Percentiles rank a stretch among this genome's conserved stretches.
These are phyloP conservation scores for Borovskyia barvae DNA, from an alignment of 208 protist genomes.

Conservation along the genomic window DNA sequence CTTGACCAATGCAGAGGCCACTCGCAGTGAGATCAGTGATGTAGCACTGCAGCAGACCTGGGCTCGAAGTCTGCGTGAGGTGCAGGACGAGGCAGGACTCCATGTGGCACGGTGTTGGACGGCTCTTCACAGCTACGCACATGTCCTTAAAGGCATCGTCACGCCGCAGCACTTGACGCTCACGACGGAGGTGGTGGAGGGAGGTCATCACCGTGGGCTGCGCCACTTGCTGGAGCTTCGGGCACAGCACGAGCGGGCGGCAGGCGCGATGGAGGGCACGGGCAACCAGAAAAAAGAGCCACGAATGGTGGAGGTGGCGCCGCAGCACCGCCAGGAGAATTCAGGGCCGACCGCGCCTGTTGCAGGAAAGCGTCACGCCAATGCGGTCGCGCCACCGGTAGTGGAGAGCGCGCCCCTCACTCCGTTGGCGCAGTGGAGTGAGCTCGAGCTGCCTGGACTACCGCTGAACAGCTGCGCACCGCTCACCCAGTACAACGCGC, in stretches of 20 bases:
- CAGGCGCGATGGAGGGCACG: slow-evolving; percentile 31
- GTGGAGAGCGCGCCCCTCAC: slow-evolving; percentile 10
- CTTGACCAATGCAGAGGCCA: slow-evolving; percentile 46
- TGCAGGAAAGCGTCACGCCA: slow-evolving; percentile 8
- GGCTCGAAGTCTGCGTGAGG: slow-evolving; percentile 57
- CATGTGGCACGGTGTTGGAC: slow-evolving; percentile 62
- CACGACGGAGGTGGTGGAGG: slow-evolving; percentile 29
- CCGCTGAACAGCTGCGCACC: slow-evolving; percentile 49
- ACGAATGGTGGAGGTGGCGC: slow-evolving; percentile 59
- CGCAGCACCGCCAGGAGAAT: slow-evolving; percentile 23
- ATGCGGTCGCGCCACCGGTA: not conserved
- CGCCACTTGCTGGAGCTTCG: slow-evolving; percentile 69
- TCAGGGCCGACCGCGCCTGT: not conserved
- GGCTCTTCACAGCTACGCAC: slow-evolving; percentile 60
- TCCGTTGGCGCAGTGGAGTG: slow-evolving; percentile 27
- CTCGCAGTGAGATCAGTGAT: slow-evolving; percentile 36
- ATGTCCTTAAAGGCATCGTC: slow-evolving; percentile 62
- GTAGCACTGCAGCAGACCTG: slow-evolving; percentile 46
- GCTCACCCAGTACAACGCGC: slow-evolving; percentile 54
- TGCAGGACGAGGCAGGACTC: slow-evolving; percentile 73
- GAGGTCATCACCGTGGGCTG: slow-evolving; percentile 72
- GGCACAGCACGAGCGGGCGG: slow-evolving; percentile 34
- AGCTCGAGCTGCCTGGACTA: slow-evolving; percentile 62
- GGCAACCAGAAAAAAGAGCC: slow-evolving; percentile 31
- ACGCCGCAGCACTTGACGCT: slow-evolving; percentile 61